Base-by-base conservation (phyloP, 371 early-diverging fungal genomes). In the Zychaea mexicana region DNA sequence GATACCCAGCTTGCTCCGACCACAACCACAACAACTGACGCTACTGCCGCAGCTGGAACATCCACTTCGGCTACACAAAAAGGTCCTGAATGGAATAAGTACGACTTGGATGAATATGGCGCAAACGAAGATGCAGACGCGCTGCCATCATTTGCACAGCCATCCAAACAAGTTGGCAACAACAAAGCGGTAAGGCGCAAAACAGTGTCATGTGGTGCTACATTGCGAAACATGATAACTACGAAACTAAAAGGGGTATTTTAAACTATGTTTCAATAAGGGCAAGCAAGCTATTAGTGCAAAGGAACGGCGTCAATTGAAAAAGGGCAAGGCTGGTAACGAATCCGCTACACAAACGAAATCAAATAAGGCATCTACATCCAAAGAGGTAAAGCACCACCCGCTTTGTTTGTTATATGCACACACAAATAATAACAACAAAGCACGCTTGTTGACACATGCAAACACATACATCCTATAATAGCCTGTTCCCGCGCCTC, bases 231-330 rank as follows among this genome's bases (percentile, higher is more conserved):
- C 42, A 42, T 33, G 32, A 17, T 22, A 33, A 8, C 19, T 8
- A 56, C n/a, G 30, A 36, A 36, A 36, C 24, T n/a, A 45, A 49
- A 13, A 24, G 19, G 57, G 28, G 2, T 24, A 8, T 52, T 7
- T 6, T 30, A 53, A 53, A 53, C 9, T 53, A 13, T 42, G 33
- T 42, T 22, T 13, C 42, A 26, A n/a, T n/a, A 57, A 70, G 54
- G 31, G 57, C 17, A 90, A 86, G 52, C 84, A 83, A 60, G 80
- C 78, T 33, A 63, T 91, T 3, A 83, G 89, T 8, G 92, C 93
- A 27, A 94, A 90, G 68, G 90, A 94, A 72, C 87, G 93, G 4
- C 88, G 92, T 17, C 76, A 86, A 39, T 59, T 89, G 77, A 90
- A 89, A 52, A 92, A 93, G 56, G 76, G 82, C 28, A 77, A 80